phyloP scores from a whole-genome alignment of 2,329 filamentous ascomycete genomes.

The Orbilia javanica region DNA sequence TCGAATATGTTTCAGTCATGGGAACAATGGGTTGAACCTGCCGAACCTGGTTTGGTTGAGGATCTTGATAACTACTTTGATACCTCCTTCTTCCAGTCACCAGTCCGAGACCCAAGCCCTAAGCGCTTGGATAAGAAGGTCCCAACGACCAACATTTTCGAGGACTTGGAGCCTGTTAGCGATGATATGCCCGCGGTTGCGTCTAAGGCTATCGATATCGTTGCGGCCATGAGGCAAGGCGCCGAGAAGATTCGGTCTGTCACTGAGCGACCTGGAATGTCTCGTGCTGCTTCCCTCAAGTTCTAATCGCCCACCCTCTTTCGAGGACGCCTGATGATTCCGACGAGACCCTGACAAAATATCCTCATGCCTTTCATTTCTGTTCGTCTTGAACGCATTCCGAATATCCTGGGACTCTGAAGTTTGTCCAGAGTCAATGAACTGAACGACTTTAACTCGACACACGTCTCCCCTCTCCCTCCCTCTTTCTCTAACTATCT shows the following conservation, averaged over 20 bases:
- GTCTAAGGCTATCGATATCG: slow-evolving; percentile 54
- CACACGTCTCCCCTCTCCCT: too few species aligned
- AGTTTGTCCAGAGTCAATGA: slow-evolving; percentile 36
- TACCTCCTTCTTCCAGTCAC: slow-evolving; percentile 54
- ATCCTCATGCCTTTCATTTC: slow-evolving; percentile 36
- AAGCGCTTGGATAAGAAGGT: slow-evolving; percentile 50
- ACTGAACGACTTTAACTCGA: slow-evolving; percentile 47
- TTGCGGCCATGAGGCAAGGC: slow-evolving; percentile 56
- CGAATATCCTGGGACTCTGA: slow-evolving; percentile 16
- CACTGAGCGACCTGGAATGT: slow-evolving; percentile 55
- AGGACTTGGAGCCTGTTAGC: slow-evolving; percentile 54
- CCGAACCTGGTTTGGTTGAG: slow-evolving; percentile 47
- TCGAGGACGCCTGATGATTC: slow-evolving; percentile 39
- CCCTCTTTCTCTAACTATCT: not conserved
- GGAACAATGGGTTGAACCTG: slow-evolving; percentile 55
- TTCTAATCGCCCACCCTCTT: slow-evolving; percentile 34
- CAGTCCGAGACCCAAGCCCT: slow-evolving; percentile 53
- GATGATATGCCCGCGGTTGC: slow-evolving; percentile 56
- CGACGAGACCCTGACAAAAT: slow-evolving; percentile 38
- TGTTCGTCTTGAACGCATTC: slow-evolving; percentile 29
- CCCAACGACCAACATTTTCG: slow-evolving; percentile 47
- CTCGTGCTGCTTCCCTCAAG: slow-evolving; percentile 39
- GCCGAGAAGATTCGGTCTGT: slow-evolving; percentile 57
- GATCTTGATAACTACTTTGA: slow-evolving; percentile 58
- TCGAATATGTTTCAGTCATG: slow-evolving; percentile 42